These are phyloP conservation scores for Fusarium praegraminearum DNA, from an alignment of 2,329 filamentous ascomycete species.

Conservation along the genomic window DNA sequence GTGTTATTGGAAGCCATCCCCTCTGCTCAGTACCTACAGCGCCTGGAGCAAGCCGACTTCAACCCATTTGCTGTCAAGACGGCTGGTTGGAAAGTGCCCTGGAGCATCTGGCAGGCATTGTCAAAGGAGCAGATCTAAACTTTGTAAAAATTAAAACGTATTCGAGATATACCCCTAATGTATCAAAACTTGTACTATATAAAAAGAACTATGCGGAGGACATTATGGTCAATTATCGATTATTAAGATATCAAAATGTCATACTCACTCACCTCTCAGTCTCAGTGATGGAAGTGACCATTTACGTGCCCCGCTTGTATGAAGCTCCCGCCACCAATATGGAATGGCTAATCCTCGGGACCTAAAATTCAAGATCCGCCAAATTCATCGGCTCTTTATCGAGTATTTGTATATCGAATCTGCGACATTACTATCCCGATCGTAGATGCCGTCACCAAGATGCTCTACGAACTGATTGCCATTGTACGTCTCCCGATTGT, in stretches of 20 bases:
- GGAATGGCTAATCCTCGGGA: slow-evolving; percentile 50
- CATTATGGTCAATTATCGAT: slow-evolving; percentile 15
- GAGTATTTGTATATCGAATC: slow-evolving; percentile 21
- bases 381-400: slow-evolving; percentile 40
- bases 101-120: slow-evolving; percentile 71
- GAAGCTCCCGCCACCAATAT: slow-evolving; percentile 12
- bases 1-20: slow-evolving; percentile 84
- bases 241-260: neutral
- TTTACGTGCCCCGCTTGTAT: slow-evolving; percentile 27
- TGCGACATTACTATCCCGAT: slow-evolving; percentile 29
- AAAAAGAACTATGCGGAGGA: slow-evolving; percentile 20
- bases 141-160: slow-evolving; percentile 5
- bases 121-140: slow-evolving; percentile 62
- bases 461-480: slow-evolving; percentile 98
- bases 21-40: slow-evolving; percentile 81
- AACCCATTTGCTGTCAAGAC: slow-evolving; percentile 77
- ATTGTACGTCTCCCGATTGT: slow-evolving; percentile 75
- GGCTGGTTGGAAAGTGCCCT: slow-evolving; percentile 83
- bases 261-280: neutral
- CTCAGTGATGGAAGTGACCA: neutral
- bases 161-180: slow-evolving; percentile 4
- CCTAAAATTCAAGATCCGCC: slow-evolving; percentile 47
- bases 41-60: slow-evolving; percentile 84
- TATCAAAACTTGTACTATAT: slow-evolving; percentile 29
- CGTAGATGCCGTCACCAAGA: slow-evolving; percentile 61